Percentiles rank a stretch among this genome's conserved stretches.
Evolutionary conservation across 768 basidiomycete species (phyloP).

Genomic region (Dioszegia crocea): DNA sequence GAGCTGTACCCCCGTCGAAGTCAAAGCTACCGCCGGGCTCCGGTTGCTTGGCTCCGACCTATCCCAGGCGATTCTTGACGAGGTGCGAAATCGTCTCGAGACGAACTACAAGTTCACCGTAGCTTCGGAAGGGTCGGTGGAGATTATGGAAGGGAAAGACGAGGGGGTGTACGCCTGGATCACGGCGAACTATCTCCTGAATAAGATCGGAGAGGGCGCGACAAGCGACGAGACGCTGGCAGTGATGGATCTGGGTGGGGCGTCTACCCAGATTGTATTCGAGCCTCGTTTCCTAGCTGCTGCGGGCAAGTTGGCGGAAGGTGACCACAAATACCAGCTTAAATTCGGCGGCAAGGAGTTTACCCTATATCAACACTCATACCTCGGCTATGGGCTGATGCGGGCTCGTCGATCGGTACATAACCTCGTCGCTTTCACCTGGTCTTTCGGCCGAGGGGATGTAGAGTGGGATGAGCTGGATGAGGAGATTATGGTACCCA

Average conservation of each 20-base stretch:
- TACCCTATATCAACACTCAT: conserved; percentile 92
- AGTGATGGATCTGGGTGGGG: conserved; percentile 93
- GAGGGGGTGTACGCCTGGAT: conserved; percentile 99
- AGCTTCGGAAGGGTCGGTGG: conserved; percentile 60
- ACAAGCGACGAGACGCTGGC: conserved; percentile 65
- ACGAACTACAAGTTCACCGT: conserved; percentile 66
- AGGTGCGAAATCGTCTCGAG: conserved; percentile 63
- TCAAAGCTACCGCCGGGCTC: conserved; percentile 89
- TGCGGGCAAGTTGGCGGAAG: conserved; percentile 59
- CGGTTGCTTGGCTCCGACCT: conserved; percentile 63
- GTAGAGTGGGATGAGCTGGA: conserved; percentile 50
- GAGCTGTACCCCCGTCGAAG: conserved; percentile 77
- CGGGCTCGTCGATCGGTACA: conserved; percentile 77
- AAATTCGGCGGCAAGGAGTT: conserved; percentile 66
- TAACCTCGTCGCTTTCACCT: conserved; percentile 82
- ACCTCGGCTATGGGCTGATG: conserved; percentile 95
- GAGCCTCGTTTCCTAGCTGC: conserved; percentile 65
- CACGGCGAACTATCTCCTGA: conserved; percentile 87
- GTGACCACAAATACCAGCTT: conserved; percentile 88
- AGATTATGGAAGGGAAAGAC: conserved; percentile 91
- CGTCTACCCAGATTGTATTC: conserved; percentile 96
- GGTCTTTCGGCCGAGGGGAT: conserved; percentile 50
- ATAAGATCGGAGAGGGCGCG: conserved; percentile 62
- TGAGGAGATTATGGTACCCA: conserved; percentile 55
- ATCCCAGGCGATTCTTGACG: conserved; percentile 67